Conservation (phyloP, 129 eudicot genomes). For the Ambrosia artemisiifolia region DNA sequence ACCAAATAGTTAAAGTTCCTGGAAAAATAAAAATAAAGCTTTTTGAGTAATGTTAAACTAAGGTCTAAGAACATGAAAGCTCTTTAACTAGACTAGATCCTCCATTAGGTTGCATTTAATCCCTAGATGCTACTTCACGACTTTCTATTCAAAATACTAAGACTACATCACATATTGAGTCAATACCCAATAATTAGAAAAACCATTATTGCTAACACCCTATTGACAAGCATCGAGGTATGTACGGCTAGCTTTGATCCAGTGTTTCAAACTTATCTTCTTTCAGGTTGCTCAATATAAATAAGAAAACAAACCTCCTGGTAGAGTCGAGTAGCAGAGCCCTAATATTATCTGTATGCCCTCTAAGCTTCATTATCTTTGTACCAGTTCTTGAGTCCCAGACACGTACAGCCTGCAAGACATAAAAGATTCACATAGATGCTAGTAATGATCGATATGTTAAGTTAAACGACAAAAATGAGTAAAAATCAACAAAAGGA, state of each 20-base stretch:
- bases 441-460: background rate
- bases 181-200: background rate
- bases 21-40: background rate
- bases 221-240: conserved; percentile 8
- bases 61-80: conserved; percentile 3
- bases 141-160: background rate
- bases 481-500: background rate
- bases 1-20: background rate
- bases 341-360: conserved; percentile 89
- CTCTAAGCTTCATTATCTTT: conserved; percentile 86
- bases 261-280: background rate
- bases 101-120: background rate
- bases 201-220: conserved; percentile 1
- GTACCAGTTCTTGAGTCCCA: conserved; percentile 96
- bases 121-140: background rate
- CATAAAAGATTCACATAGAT: conserved; percentile 7
- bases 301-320: conserved; percentile 62
- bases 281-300: conserved; percentile 4
- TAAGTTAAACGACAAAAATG: conserved; percentile 1
- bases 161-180: conserved; percentile 1
- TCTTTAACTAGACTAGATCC: conserved; percentile 2
- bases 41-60: background rate
- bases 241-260: background rate
- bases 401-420: conserved; percentile 78
- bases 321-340: conserved; percentile 76